A percentile compares a stretch with the other conserved stretches of the same genome.
These are phyloP conservation scores for Monilinia fructigena DNA, from an alignment of 2,329 filamentous ascomycete genomes.

Conservation along the genomic window DNA sequence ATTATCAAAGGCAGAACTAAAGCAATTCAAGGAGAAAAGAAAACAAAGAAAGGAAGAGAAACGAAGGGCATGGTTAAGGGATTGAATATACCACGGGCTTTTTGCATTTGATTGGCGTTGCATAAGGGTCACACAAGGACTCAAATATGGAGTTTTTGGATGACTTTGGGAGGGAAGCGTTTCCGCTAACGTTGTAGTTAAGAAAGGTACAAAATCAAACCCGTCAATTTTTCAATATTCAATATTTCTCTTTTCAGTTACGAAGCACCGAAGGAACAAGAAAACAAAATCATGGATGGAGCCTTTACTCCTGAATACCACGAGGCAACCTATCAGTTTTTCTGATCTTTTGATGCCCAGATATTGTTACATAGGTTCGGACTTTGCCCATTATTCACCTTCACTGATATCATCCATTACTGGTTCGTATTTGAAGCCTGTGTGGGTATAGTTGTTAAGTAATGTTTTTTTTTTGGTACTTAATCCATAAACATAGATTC, in stretches of 20 bases:
- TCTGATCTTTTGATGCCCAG: not conserved
- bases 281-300: not conserved
- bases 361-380: not conserved
- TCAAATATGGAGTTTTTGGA: slow-evolving; percentile 13
- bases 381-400: not conserved
- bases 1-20: slow-evolving; percentile 79
- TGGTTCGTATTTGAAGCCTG: not conserved
- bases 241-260: not conserved
- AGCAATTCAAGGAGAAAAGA: slow-evolving; percentile 88
- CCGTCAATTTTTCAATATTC: not conserved
- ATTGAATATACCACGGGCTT: slow-evolving; percentile 12
- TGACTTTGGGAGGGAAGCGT: slow-evolving; percentile 1
- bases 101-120: slow-evolving; percentile 15
- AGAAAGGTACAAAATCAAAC: slow-evolving; percentile 3
- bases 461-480: not conserved
- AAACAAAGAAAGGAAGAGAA: slow-evolving; percentile 92
- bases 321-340: not conserved
- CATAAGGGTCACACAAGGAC: not conserved
- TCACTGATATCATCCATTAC: not conserved
- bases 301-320: not conserved
- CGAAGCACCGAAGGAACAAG: not conserved
- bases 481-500: not conserved
- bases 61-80: slow-evolving; percentile 75
- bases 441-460: not conserved
- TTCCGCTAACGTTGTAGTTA: not conserved